Conservation (phyloP, 2,329 filamentous ascomycete species). For the Chalaropsis ovoidea region DNA sequence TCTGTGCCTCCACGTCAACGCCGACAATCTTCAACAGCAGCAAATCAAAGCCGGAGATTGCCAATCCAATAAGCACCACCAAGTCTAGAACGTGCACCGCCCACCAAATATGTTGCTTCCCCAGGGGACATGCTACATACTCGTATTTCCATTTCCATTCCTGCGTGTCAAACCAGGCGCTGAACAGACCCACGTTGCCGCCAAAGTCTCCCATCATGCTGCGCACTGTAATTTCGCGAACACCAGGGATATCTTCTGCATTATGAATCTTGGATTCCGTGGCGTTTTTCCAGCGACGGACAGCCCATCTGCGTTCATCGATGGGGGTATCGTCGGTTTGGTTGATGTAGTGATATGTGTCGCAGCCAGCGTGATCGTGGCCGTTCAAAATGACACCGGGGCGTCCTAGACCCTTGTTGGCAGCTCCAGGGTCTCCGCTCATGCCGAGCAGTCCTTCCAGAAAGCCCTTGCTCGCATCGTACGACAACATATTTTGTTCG, state of each 20-base stretch:
- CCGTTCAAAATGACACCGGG: conserved; percentile 77
- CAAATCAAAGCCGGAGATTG: conserved; percentile 11
- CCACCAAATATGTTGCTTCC: conserved; percentile 93
- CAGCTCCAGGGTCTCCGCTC: conserved; percentile 49
- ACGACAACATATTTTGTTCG: conserved; percentile 84
- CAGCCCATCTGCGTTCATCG: conserved; percentile 42
- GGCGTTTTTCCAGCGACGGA: conserved; percentile 40
- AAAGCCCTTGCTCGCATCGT: conserved; percentile 61
- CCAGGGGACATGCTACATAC: conserved; percentile 66
- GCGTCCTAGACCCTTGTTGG: conserved; percentile 54
- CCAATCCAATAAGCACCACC: conserved; percentile 8
- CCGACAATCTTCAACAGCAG: conserved; percentile 11
- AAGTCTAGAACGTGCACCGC: conserved; percentile 17
- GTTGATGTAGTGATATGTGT: conserved; percentile 74
- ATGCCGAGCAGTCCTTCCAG: conserved; percentile 77
- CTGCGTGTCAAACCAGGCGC: conserved; percentile 73
- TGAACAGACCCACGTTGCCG: conserved; percentile 83
- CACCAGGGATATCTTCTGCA: conserved; percentile 44
- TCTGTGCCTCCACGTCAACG: conserved; percentile 20
- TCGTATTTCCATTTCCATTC: conserved; percentile 71
- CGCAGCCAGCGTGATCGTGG: conserved; percentile 91
- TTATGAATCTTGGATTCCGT: conserved; percentile 35
- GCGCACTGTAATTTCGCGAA: conserved; percentile 83
- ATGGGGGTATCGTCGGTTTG: conserved; percentile 40
- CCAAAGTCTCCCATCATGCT: conserved; percentile 98